A percentile compares a stretch with the other conserved stretches of the same genome.
phyloP scores from a whole-genome alignment of 805 yeast species.

The Teunomyces lycoperdinae region DNA sequence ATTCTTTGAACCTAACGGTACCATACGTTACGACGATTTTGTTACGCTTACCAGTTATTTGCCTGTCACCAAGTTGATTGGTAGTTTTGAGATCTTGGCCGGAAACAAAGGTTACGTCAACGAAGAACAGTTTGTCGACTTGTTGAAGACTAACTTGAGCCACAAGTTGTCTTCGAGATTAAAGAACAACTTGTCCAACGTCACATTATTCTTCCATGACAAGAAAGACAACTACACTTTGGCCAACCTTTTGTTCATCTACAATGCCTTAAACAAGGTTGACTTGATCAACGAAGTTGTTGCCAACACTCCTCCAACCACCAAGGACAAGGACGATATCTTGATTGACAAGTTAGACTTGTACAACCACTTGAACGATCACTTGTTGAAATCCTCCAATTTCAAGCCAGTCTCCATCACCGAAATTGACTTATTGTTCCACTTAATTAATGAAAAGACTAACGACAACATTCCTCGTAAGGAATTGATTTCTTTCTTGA shows the following conservation, averaged over 20 bases:
- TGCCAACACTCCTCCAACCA: conserved; percentile 45
- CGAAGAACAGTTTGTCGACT: conserved; percentile 28
- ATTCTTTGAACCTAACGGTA: conserved; percentile 40
- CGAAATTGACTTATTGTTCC: conserved; percentile 41
- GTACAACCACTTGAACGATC: conserved; percentile 42
- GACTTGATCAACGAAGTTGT: conserved; percentile 45
- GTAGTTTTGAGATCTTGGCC: conserved; percentile 37
- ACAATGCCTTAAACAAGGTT: conserved; percentile 39
- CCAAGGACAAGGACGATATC: conserved; percentile 39
- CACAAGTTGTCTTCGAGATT: conserved; percentile 41
- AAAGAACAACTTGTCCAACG: conserved; percentile 30
- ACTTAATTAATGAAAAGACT: conserved; percentile 33
- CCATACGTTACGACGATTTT: conserved; percentile 37
- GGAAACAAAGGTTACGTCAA: conserved; percentile 30
- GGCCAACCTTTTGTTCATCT: conserved; percentile 38
- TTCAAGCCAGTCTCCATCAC: conserved; percentile 39
- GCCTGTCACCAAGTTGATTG: conserved; percentile 46
- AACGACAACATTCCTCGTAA: conserved; percentile 40
- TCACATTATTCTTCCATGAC: conserved; percentile 33
- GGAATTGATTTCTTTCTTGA: conserved; percentile 47
- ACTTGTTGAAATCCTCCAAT: conserved; percentile 40
- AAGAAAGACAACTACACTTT: conserved; percentile 30
- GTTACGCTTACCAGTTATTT: conserved; percentile 39
- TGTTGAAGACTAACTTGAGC: conserved; percentile 36
- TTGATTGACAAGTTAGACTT: conserved; percentile 40